Conservation (phyloP, 2,329 filamentous ascomycete genomes). For the Colletotrichum destructivum region DNA sequence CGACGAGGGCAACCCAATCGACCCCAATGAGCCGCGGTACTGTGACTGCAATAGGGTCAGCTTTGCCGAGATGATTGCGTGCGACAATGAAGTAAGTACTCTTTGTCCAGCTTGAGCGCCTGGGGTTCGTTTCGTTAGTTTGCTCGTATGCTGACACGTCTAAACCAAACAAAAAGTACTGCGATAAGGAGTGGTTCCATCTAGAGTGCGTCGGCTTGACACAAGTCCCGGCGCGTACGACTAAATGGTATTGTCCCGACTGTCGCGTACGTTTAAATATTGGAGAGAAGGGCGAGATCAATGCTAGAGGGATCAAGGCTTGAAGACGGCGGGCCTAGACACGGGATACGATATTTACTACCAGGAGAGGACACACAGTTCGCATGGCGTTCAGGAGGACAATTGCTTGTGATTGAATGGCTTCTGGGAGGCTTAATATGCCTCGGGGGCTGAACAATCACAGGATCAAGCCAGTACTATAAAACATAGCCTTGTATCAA, state of each 20-base stretch:
- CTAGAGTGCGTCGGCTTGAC: slow-evolving; percentile 81
- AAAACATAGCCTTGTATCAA: slow-evolving; percentile 13
- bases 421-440: background rate
- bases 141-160: slow-evolving; percentile 40
- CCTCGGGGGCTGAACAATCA: background rate
- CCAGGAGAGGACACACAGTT: background rate
- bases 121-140: slow-evolving; percentile 22
- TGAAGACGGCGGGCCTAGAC: slow-evolving; percentile 43
- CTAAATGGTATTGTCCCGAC: slow-evolving; percentile 89
- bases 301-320: slow-evolving; percentile 68
- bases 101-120: slow-evolving; percentile 35
- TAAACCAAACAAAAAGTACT: slow-evolving; percentile 64
- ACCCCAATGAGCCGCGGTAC: slow-evolving; percentile 82
- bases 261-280: slow-evolving; percentile 76
- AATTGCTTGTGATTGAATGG: background rate
- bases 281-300: slow-evolving; percentile 75
- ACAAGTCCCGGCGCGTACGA: slow-evolving; percentile 78
- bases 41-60: slow-evolving; percentile 86
- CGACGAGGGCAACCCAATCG: slow-evolving; percentile 79
- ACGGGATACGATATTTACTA: background rate
- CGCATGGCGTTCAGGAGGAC: slow-evolving; percentile 8
- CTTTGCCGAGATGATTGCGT: slow-evolving; percentile 87
- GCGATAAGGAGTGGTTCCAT: slow-evolving; percentile 89
- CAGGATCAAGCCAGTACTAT: background rate
- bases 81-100: slow-evolving; percentile 81